Evolutionary conservation across 768 basidiomycete genomes (phyloP), one percentile per base, ranked within the genome.

Genomic region (Pulveroboletus sp.): DNA sequence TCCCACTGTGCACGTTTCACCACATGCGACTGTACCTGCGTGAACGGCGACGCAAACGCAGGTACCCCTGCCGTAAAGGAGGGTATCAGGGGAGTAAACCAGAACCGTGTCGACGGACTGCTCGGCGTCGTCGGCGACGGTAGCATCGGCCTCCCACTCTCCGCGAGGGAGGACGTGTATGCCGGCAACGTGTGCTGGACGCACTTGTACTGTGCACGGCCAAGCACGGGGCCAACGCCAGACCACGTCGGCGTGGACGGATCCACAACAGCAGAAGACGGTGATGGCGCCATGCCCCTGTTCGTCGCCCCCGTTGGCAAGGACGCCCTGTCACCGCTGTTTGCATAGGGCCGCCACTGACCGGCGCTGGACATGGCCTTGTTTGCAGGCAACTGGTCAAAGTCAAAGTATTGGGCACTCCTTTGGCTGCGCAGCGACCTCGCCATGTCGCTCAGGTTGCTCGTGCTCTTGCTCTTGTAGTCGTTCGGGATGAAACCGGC

Each of bases 1-100:
- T 90, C 87, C 89, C 89, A 91, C 58, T 92, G 89, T 3, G 81
- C 86, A n/a, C 89, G 76, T 45, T 79, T 76, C 44, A 90, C 80
- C 49, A 84, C 74, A 14, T 86, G 82, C 51, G 78, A 86, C 43
- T 86, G 73, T 18, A 91, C 73, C 36, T 74, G 76, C 38, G 89
- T 89, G 49, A 91, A 69, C 30, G 86, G 84, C 18, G 78, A 69
- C 17, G 81, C 76, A 54, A 90, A 90, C 39, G 86, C 81, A 2
- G 88, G 87, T 14, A 89, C 86, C 10, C 64, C 66, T 17, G 58
- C 56, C 24, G 64, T 69, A 32, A 69, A 68, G 21, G 66, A 64
- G 0, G 66, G 68, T 18, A 69, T 51, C 31, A 60, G 8, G 35
- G 43, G 30, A n/a, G 58, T 39, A 5, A 64, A 38, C 28, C 53